These are phyloP conservation scores for Leishmania major DNA, from an alignment of 208 protist genomes.

Conservation along the genomic window DNA sequence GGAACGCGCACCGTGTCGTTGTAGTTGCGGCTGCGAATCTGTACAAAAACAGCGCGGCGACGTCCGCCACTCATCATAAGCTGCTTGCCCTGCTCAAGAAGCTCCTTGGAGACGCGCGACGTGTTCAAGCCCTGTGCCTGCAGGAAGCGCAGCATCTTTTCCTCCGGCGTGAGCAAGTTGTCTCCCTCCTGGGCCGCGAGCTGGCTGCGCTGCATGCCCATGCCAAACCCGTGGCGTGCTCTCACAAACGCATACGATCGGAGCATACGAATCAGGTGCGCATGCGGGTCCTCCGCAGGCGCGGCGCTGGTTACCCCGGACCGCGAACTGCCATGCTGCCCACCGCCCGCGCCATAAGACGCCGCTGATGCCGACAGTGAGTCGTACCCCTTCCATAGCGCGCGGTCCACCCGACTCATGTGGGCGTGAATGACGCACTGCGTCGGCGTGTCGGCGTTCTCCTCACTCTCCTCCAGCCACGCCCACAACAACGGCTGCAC, in stretches of 20 bases:
- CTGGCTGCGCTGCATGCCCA: slow-evolving; percentile 86
- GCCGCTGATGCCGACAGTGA: background rate
- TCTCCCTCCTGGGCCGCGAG: slow-evolving; percentile 63
- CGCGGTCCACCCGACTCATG: slow-evolving; percentile 50
- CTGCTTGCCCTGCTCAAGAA: slow-evolving; percentile 67
- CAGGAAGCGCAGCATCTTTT: slow-evolving; percentile 75
- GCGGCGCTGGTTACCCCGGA: background rate
- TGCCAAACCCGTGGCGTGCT: slow-evolving; percentile 79
- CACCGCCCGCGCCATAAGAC: background rate
- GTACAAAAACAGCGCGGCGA: slow-evolving; percentile 78
- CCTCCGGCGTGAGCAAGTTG: slow-evolving; percentile 62
- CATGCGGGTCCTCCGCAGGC: background rate
- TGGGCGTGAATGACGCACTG: slow-evolving; percentile 73
- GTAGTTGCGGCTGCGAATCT: slow-evolving; percentile 67
- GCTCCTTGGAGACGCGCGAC: slow-evolving; percentile 35
- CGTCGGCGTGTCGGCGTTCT: slow-evolving; percentile 69
- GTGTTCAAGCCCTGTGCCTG: slow-evolving; percentile 87
- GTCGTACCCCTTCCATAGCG: slow-evolving; percentile 42
- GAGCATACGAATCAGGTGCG: slow-evolving; percentile 40
- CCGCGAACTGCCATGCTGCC: background rate
- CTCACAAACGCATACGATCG: slow-evolving; percentile 71
- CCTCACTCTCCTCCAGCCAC: slow-evolving; percentile 67
- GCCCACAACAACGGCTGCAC: slow-evolving; percentile 46
- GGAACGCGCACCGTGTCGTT: slow-evolving; percentile 75
- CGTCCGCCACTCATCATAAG: slow-evolving; percentile 69